A percentile compares a stretch with the other conserved stretches of the same genome.
phyloP scores from a whole-genome alignment of 2,329 filamentous ascomycete species.

The Aspergillus persii region DNA sequence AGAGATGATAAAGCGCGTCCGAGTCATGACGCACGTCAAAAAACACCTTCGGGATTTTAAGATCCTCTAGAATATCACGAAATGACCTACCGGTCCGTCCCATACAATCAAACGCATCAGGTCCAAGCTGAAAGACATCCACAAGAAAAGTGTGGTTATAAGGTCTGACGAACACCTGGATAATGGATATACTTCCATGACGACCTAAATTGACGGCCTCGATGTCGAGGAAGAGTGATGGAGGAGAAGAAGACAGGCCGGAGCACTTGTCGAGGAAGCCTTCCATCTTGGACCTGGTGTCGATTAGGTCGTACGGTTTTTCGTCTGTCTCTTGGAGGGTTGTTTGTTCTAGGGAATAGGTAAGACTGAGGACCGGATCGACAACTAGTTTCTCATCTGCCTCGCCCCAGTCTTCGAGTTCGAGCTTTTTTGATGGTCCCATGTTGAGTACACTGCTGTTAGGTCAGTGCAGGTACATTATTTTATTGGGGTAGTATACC shows the following conservation, averaged over 20 bases:
- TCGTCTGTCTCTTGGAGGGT: too few relatives aligned
- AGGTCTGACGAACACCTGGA: slow-evolving; percentile 39
- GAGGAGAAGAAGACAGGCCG: slow-evolving; percentile 5
- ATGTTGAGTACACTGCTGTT: too few relatives aligned
- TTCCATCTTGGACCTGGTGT: too few relatives aligned
- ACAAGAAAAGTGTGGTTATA: slow-evolving; percentile 41
- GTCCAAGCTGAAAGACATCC: slow-evolving; percentile 43
- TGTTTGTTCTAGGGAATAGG: too few relatives aligned
- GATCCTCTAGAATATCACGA: slow-evolving; percentile 47
- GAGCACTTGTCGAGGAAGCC: too few relatives aligned
- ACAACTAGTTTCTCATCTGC: too few relatives aligned
- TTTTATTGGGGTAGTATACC: too few relatives aligned
- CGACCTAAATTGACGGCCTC: slow-evolving; percentile 48
- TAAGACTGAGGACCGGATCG: too few relatives aligned
- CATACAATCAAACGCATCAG: slow-evolving; percentile 39
- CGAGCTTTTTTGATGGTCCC: too few relatives aligned
- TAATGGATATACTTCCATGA: slow-evolving; percentile 47
- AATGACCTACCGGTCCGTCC: slow-evolving; percentile 19
- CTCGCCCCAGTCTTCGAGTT: too few relatives aligned
- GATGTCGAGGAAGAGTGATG: slow-evolving; percentile 49
- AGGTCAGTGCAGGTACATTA: too few relatives aligned
- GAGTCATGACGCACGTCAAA: slow-evolving; percentile 61
- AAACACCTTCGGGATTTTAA: slow-evolving; percentile 50
- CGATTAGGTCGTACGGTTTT: too few relatives aligned
- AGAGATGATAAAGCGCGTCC: slow-evolving; percentile 53